Evolutionary conservation across 176 grass and related monocot species (phyloP).

Genomic region (Oryza punctata): DNA sequence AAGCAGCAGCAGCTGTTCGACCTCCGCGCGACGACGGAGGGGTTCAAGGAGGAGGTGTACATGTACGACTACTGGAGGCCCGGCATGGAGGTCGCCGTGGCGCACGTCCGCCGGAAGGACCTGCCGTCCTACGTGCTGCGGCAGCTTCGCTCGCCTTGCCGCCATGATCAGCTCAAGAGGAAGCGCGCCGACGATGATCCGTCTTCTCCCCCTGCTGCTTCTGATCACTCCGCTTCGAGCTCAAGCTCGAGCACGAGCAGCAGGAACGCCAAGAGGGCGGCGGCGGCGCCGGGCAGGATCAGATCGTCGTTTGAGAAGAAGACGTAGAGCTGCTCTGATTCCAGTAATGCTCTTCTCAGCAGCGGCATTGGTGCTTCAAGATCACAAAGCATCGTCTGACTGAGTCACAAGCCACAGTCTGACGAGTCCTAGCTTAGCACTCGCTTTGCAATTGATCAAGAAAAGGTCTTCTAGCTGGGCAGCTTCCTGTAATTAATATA

Average conservation of each 20-base stretch:
- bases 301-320: not conserved
- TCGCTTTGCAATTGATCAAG: too few species aligned
- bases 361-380: not conserved
- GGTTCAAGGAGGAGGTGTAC: slow-evolving; percentile 63
- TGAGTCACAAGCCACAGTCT: not conserved
- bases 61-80: slow-evolving; percentile 73
- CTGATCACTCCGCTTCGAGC: not conserved
- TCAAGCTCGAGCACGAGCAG: not conserved
- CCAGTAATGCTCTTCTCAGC: not conserved
- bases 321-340: not conserved
- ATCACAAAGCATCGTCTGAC: not conserved
- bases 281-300: not conserved
- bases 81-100: slow-evolving; percentile 64
- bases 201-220: not conserved
- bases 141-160: not conserved
- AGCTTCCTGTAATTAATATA: too few species aligned
- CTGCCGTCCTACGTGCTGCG: slow-evolving; percentile 66
- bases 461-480: too few species aligned
- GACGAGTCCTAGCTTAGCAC: too few species aligned
- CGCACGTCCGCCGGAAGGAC: slow-evolving; percentile 64
- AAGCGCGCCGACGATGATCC: slow-evolving; percentile 8
- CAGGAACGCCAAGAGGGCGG: not conserved
- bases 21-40: slow-evolving; percentile 66
- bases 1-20: slow-evolving; percentile 60
- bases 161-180: slow-evolving; percentile 29